Evolutionary conservation across 2,329 filamentous ascomycete species (phyloP).

Genomic region (Hymenotorrendiella dingleyae): DNA sequence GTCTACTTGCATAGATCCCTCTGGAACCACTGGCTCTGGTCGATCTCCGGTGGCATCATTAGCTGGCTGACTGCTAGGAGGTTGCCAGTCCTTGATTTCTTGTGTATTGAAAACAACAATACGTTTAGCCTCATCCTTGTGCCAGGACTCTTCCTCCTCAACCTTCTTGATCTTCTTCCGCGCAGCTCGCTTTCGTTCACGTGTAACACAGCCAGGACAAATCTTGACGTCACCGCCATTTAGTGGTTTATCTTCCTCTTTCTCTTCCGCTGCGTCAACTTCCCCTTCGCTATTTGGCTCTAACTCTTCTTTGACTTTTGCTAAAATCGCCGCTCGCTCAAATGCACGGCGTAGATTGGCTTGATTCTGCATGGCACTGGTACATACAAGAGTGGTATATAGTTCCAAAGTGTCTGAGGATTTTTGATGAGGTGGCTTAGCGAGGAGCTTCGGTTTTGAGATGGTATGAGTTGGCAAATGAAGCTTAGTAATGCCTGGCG

Average conservation of each 20-base stretch:
- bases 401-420: conserved; percentile 73
- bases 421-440: conserved; percentile 61
- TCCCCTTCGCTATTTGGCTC: not conserved
- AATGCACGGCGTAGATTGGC: conserved; percentile 59
- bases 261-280: conserved; percentile 31
- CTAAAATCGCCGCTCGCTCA: conserved; percentile 31
- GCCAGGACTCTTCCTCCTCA: conserved; percentile 86
- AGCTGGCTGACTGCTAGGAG: conserved; percentile 47
- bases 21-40: conserved; percentile 41
- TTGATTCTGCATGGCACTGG: conserved; percentile 78
- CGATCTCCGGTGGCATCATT: conserved; percentile 39
- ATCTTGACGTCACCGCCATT: conserved; percentile 94
- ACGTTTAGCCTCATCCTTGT: conserved; percentile 69
- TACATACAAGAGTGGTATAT: conserved; percentile 79
- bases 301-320: not conserved
- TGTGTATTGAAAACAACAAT: conserved; percentile 90
- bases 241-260: conserved; percentile 59
- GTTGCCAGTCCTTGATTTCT: conserved; percentile 79
- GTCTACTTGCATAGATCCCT: conserved; percentile 69
- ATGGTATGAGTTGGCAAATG: conserved; percentile 88
- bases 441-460: conserved; percentile 85
- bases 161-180: conserved; percentile 91
- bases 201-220: conserved; percentile 82
- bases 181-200: conserved; percentile 84
- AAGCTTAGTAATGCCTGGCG: conserved; percentile 68